Evolutionary conservation across 164 flowering plant species (phyloP).

Genomic region (Annona squamosa): DNA sequence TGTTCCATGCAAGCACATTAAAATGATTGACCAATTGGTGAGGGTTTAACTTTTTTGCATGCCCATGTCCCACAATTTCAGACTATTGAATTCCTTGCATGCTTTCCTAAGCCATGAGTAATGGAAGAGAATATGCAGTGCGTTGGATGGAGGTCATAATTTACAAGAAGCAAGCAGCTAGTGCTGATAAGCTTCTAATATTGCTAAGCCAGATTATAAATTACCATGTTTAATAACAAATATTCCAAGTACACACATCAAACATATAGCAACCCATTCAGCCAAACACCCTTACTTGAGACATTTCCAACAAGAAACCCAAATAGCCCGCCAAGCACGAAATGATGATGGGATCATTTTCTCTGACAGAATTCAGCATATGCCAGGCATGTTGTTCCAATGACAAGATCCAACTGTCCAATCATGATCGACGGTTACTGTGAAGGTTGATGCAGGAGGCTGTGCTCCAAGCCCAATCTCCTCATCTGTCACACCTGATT

Average conservation of each 20-base stretch:
- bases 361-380: conserved; percentile 21
- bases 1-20: no score
- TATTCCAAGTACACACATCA: not conserved
- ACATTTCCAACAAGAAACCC: not conserved
- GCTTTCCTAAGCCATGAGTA: no score
- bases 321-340: not conserved
- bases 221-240: not conserved
- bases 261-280: not conserved
- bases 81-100: no score
- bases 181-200: not conserved
- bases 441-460: conserved; percentile 18
- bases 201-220: not conserved
- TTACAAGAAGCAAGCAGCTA: no score
- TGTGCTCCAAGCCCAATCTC: conserved; percentile 31
- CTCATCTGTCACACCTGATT: conserved; percentile 30
- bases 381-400: conserved; percentile 30
- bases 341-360: not conserved
- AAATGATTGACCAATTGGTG: no score
- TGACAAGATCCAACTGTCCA: conserved; percentile 20
- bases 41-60: no score
- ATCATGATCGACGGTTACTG: conserved; percentile 17
- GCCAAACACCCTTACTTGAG: not conserved
- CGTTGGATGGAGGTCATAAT: no score
- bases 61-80: no score
- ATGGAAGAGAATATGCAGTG: no score